Base-by-base conservation (phyloP, 2,329 filamentous ascomycete species). In the Cladophialophora exuberans region DNA sequence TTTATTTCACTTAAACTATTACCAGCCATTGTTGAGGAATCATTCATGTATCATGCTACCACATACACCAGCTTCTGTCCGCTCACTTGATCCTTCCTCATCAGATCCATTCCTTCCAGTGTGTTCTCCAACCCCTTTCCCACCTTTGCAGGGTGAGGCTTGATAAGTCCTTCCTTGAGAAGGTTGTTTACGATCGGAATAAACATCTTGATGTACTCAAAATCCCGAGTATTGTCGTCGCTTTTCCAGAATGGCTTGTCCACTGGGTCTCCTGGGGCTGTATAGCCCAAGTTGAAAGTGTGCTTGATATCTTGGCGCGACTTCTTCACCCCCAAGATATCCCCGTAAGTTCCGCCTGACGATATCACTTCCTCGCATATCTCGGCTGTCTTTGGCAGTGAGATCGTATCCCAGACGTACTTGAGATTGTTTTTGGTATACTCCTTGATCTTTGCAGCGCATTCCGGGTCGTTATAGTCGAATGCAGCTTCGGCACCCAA, bases 31-130 rank as follows among this genome's bases (percentile, higher is more conserved):
- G 6, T n/a, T n/a, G 31, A 35, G 13, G 31, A 15, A 45, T 33
- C 28, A 20, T 9, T 35, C 42, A 35, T 7, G 9, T 17, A 6
- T 18, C 45, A 18, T 47, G 17, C 56, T 55, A 76, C 62, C 22
- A 67, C 69, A 64, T 79, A 80, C 17, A 80, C 76, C 59, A 80
- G 57, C 68, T 80, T 80, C 59, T 69, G 65, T 10, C 75, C 76
- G 57, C 73, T 77, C 31, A 80, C 73, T 62, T 74, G 77, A 4
- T 71, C 72, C 26, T 73, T 64, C 65, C 68, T 75, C 60, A 80
- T 56, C 45, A 71, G 57, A 50, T 78, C 64, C 52, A 80, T 33
- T 1, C 77, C 78, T 7, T 74, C 73, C 30, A 76, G 57, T 11
- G 79, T 69, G 22, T 72, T 74, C 51, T 73, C 64, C 48, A 81